Conservation (phyloP, 306 rosid genomes). For the Ceratonia siliqua region DNA sequence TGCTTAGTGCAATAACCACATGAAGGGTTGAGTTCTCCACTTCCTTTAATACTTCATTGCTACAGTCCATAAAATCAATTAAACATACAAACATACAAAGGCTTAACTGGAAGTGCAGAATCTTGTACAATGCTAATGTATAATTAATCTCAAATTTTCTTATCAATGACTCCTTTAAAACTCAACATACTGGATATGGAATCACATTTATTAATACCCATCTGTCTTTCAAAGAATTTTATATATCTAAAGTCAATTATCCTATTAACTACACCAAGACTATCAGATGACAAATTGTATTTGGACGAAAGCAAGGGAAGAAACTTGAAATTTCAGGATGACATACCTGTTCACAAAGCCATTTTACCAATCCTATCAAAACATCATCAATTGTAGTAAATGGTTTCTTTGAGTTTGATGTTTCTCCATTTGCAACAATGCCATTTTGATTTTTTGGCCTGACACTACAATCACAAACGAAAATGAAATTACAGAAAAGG, state of each 20-base stretch:
- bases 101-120: not conserved
- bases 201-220: not conserved
- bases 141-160: not conserved
- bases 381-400: slow-evolving; percentile 74
- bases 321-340: slow-evolving; percentile 11
- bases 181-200: not conserved
- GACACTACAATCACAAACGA: slow-evolving; percentile 54
- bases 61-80: not conserved
- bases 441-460: slow-evolving; percentile 71
- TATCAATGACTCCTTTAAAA: not conserved
- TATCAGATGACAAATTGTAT: slow-evolving; percentile 10
- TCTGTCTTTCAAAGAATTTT: not conserved
- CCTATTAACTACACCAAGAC: not conserved
- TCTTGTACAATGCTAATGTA: not conserved
- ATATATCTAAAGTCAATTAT: slow-evolving; percentile 10
- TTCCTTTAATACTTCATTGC: not conserved
- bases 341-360: slow-evolving; percentile 97
- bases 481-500: slow-evolving; percentile 15
- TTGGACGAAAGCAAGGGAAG: not conserved
- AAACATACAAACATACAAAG: not conserved
- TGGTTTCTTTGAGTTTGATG: slow-evolving; percentile 70
- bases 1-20: not conserved
- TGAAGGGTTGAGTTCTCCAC: not conserved
- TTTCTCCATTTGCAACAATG: slow-evolving; percentile 59
- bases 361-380: slow-evolving; percentile 84